These are phyloP conservation scores for Aspergillus tubingensis DNA, from an alignment of 2,329 filamentous ascomycete genomes.

Conservation along the genomic window DNA sequence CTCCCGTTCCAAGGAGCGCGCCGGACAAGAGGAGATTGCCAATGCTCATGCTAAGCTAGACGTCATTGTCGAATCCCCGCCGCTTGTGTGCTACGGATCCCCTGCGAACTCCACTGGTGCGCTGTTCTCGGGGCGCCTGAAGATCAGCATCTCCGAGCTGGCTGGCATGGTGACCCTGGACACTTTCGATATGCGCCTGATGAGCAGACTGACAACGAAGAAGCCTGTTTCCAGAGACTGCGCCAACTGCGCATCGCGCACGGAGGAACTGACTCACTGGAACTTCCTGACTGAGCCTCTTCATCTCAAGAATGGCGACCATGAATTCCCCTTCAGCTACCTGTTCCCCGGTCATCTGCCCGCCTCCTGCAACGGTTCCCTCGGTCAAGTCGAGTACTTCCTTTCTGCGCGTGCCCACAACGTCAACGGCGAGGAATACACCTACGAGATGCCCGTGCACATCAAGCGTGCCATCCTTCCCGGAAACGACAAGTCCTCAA, in stretches of 20 bases:
- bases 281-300: slow-evolving; percentile 65
- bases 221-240: slow-evolving; percentile 80
- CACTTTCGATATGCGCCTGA: slow-evolving; percentile 71
- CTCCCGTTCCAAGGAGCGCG: slow-evolving; percentile 41
- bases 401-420: slow-evolving; percentile 69
- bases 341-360: slow-evolving; percentile 84
- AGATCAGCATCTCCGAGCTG: slow-evolving; percentile 68
- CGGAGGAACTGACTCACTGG: slow-evolving; percentile 77
- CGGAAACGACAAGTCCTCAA: slow-evolving; percentile 80
- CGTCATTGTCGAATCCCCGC: slow-evolving; percentile 78
- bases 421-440: slow-evolving; percentile 63
- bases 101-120: slow-evolving; percentile 77
- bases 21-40: slow-evolving; percentile 30
- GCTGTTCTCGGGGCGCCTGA: slow-evolving; percentile 79
- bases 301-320: slow-evolving; percentile 55
- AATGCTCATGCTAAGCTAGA: slow-evolving; percentile 55
- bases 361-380: slow-evolving; percentile 71
- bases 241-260: slow-evolving; percentile 70
- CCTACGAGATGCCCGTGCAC: slow-evolving; percentile 67
- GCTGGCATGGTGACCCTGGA: slow-evolving; percentile 65
- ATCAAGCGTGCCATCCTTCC: slow-evolving; percentile 79
- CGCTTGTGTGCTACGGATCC: slow-evolving; percentile 78
- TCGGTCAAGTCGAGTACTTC: slow-evolving; percentile 76
- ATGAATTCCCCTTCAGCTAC: slow-evolving; percentile 86
- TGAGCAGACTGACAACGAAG: slow-evolving; percentile 73